Percentiles rank a stretch among this genome's conserved stretches.
phyloP scores from a whole-genome alignment of 148 eudicot species.

The Camellia sinensis region DNA sequence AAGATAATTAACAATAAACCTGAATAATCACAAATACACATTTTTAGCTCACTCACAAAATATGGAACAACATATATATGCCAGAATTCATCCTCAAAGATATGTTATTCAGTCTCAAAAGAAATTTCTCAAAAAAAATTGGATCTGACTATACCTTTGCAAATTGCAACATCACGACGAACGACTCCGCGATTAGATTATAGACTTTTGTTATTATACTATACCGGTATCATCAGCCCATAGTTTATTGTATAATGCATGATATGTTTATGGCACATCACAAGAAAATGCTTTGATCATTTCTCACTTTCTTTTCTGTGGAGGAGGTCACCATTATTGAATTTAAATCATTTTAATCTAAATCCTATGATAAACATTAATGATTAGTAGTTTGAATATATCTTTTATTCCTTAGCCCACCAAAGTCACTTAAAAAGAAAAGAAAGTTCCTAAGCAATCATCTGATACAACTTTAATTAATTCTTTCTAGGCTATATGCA shows the following conservation, averaged over 20 bases:
- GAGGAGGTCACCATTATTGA: background rate
- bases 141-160: too few species aligned
- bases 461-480: background rate
- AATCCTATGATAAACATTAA: background rate
- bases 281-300: background rate
- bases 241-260: background rate
- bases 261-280: background rate
- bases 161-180: too few species aligned
- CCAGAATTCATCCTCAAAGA: too few species aligned
- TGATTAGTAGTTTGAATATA: background rate
- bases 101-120: too few species aligned
- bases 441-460: background rate
- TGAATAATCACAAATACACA: too few species aligned
- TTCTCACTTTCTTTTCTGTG: background rate
- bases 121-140: too few species aligned
- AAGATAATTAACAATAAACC: too few species aligned
- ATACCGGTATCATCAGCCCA: background rate
- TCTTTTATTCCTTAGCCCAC: background rate
- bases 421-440: background rate
- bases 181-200: too few species aligned
- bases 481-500: background rate
- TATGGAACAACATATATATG: too few species aligned
- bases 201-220: background rate
- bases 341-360: background rate
- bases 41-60: too few species aligned